Percentiles rank a stretch among this genome's conserved stretches.
These are phyloP conservation scores for Nicotiana undulata DNA, from an alignment of 257 asterid genomes.

Conservation along the genomic window DNA sequence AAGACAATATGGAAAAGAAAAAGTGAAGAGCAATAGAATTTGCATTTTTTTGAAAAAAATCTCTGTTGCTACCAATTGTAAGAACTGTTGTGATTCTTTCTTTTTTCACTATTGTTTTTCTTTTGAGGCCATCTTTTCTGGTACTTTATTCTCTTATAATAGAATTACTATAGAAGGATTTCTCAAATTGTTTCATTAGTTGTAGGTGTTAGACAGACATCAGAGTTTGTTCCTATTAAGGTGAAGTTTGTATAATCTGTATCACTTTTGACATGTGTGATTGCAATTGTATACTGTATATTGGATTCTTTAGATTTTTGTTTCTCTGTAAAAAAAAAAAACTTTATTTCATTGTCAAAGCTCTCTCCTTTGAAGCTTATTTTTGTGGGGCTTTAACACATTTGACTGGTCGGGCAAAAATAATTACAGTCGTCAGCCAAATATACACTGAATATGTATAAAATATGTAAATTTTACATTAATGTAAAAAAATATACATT, in stretches of 20 bases:
- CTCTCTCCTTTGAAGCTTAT: no score
- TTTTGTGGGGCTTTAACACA: no score
- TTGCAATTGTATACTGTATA: slow-evolving; percentile 3
- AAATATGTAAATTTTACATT: no score
- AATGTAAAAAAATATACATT: no score
- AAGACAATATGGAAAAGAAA: slow-evolving; percentile 64
- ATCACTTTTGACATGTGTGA: neutral
- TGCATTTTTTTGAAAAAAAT: neutral
- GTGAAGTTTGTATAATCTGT: neutral
- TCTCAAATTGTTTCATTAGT: neutral
- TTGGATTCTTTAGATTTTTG: neutral
- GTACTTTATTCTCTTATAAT: slow-evolving; percentile 36
- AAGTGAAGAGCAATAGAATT: slow-evolving; percentile 23
- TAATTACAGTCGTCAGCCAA: no score
- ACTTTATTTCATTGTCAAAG: neutral
- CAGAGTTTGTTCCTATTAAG: neutral
- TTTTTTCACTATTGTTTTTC: neutral
- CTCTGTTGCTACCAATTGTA: neutral
- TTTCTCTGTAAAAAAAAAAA: neutral
- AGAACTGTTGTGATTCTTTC: neutral
- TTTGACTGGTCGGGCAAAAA: no score
- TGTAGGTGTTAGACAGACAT: neutral
- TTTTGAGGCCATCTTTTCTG: slow-evolving; percentile 23
- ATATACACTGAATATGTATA: no score
- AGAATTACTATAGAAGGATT: slow-evolving; percentile 2